Conservation (phyloP, 2,329 filamentous ascomycete species). For the Xylaria sp. region DNA sequence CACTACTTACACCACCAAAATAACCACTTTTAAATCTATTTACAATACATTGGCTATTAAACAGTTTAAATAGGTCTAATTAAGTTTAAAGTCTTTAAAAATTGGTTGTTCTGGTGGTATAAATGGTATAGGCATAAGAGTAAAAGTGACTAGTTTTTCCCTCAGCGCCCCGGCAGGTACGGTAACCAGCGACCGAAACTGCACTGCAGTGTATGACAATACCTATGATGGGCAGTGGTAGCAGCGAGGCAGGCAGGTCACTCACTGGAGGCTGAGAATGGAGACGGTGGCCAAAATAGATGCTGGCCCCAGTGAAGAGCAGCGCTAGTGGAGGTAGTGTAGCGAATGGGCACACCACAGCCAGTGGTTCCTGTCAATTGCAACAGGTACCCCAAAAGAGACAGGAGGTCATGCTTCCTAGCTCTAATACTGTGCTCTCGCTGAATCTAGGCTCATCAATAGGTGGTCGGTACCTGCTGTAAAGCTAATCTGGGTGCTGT, state of each 20-base stretch:
- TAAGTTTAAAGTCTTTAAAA: too few relatives aligned
- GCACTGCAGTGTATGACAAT: not conserved
- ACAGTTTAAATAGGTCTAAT: too few relatives aligned
- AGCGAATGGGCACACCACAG: conserved; percentile 23
- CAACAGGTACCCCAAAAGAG: conserved; percentile 12
- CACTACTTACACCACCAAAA: too few relatives aligned
- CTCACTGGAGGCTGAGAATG: conserved; percentile 22
- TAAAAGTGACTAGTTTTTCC: too few relatives aligned
- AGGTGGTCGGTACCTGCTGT: not conserved
- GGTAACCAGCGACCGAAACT: not conserved
- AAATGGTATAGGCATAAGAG: too few relatives aligned
- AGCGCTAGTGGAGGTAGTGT: conserved; percentile 17
- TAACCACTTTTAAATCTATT: too few relatives aligned
- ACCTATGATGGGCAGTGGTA: not conserved
- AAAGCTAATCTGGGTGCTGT: too few relatives aligned
- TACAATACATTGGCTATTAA: too few relatives aligned
- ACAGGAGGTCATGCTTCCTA: not conserved
- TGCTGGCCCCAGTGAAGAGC: conserved; percentile 29
- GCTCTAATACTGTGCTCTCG: conserved; percentile 13
- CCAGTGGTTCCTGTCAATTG: conserved; percentile 5
- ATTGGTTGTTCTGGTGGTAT: too few relatives aligned
- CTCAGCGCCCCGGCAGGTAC: too few relatives aligned
- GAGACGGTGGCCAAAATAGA: conserved; percentile 32
- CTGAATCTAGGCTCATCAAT: too few relatives aligned
- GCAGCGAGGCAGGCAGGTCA: not conserved